Percentiles rank a stretch among this genome's conserved stretches.
Conservation (phyloP, 345 rosid genomes). For the Melaleuca quinquenervia region DNA sequence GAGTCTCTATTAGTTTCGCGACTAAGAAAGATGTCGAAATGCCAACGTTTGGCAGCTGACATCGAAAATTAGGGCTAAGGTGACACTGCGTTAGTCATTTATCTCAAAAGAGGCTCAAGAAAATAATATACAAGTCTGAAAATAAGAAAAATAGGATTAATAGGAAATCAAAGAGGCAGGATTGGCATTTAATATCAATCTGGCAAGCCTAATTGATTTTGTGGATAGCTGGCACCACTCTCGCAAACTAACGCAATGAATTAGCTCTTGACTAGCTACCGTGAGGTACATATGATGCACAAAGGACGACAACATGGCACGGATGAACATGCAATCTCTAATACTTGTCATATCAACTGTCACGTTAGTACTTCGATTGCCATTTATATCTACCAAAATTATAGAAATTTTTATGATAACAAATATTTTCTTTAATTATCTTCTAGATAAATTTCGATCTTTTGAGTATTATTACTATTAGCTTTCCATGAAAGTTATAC, state of each 20-base stretch:
- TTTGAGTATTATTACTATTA: too few species aligned
- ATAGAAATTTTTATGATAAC: not conserved
- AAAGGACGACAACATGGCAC: rapidly evolving
- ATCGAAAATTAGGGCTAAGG: not conserved
- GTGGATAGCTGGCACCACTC: rapidly evolving
- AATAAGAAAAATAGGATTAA: not conserved
- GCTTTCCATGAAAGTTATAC: not conserved
- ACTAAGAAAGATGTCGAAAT: too few species aligned
- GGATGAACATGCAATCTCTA: not conserved
- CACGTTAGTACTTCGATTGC: not conserved
- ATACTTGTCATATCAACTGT: not conserved
- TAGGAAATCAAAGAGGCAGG: not conserved
- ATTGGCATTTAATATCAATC: not conserved
- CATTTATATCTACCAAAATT: not conserved
- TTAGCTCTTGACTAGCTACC: not conserved
- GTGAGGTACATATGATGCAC: rapidly evolving
- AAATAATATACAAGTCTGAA: not conserved
- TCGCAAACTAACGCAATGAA: not conserved
- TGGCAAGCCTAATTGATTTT: not conserved
- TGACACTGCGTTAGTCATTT: not conserved
- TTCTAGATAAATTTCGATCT: not conserved
- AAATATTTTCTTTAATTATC: not conserved
- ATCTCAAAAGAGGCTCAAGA: not conserved
- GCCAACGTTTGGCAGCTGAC: too few species aligned
- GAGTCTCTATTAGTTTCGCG: not conserved